Base-by-base conservation (phyloP, 768 basidiomycete genomes). In the Roridomyces roridus region DNA sequence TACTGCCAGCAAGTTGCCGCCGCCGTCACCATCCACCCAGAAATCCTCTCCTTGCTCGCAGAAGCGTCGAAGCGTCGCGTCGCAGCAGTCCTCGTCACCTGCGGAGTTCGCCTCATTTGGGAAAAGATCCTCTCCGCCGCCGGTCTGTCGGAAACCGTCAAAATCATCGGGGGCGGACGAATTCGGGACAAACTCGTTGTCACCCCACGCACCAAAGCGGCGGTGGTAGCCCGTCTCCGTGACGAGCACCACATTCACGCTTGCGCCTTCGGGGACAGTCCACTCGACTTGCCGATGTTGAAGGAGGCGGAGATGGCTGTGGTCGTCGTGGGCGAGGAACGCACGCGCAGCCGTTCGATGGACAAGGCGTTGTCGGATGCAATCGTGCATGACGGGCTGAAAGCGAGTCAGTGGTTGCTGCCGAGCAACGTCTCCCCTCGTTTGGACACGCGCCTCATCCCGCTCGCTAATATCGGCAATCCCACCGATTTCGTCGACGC, bases 211-310 rank as follows among this genome's bases (percentile, higher is more conserved):
- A 56, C 59, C 1, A 68, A 68, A 37, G 51, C 57, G 25, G 31
- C 55, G 8, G 29, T 68, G 31, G 64, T 67, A 18, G 46, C 63
- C 9, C 60, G 64, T 8, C 24, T 68, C 41, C 51, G 52, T 47
- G 51, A 65, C 26, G 36, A 43, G 3, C 64, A 68, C 46, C 39
- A 49, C 12, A 60, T 49, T 46, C 57, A 48, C 57, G 65, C 64
- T 40, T 63, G 58, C 17, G 67, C 59, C 17, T 67, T 68, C 46
- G 67, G 67, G 23, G 67, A 68, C 49, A 68, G 67, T 41, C 41
- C 41, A 11, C 46, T 68, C 34, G 67, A 68, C 52, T 23, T 68
- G 36, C 60, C 60, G 8, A 68, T 68, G 67, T 36, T 68, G 50
- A 59, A 59, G 45, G 64, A 61, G 51, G 67, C 65, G 23, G 54